Conservation (phyloP, 192 early-diverging fungal genomes). For the Coemansia sp. region DNA sequence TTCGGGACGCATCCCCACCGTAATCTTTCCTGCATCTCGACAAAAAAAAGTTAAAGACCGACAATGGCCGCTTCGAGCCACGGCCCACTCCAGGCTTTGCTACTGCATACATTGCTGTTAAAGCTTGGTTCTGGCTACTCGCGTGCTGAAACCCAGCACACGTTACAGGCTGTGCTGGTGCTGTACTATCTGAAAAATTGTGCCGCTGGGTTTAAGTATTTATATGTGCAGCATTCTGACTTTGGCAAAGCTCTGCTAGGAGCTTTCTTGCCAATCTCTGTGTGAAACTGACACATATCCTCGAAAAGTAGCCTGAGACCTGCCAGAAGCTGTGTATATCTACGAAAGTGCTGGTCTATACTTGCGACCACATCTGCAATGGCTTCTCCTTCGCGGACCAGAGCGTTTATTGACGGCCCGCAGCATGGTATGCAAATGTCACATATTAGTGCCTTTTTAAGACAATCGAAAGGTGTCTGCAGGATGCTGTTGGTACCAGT, state of each 20-base stretch:
- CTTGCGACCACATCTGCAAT: constrained; percentile 12
- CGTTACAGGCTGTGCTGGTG: not conserved
- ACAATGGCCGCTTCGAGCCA: constrained; percentile 36
- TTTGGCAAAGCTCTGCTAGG: too few relatives aligned
- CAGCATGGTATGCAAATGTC: not conserved
- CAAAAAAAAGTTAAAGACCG: constrained; percentile 52
- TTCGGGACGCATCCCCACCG: constrained; percentile 36
- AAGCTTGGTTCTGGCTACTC: not conserved
- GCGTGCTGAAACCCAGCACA: not conserved
- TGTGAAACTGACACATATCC: too few relatives aligned
- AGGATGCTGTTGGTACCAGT: not conserved
- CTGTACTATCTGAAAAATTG: not conserved
- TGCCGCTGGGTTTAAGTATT: not conserved
- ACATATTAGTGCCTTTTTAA: not conserved
- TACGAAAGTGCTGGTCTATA: constrained; percentile 19
- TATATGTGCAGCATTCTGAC: too few relatives aligned
- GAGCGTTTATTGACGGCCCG: constrained; percentile 1
- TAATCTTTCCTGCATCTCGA: constrained; percentile 44
- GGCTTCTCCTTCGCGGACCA: constrained; percentile 20
- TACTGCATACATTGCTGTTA: not conserved
- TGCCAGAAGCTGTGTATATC: constrained; percentile 24
- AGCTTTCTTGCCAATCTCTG: too few relatives aligned
- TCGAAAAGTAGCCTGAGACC: not conserved
- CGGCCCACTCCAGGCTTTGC: not conserved
- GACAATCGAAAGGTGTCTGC: not conserved